Conservation (phyloP, 257 asterid species). For the Catharanthus roseus region DNA sequence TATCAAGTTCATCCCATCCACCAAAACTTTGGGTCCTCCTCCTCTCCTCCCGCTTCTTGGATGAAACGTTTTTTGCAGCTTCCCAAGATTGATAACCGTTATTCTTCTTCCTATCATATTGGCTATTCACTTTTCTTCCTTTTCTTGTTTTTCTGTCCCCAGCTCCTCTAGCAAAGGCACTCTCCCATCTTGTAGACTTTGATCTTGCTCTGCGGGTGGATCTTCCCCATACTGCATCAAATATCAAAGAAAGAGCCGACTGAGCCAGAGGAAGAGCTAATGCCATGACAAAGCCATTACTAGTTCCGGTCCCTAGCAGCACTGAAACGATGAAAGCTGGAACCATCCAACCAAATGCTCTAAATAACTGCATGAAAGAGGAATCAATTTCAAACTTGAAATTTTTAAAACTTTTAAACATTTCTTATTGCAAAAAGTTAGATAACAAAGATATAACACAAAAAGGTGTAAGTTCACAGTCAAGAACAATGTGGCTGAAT, state of each 20-base stretch:
- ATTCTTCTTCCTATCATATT: conserved; percentile 24
- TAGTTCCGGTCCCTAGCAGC: conserved; percentile 54
- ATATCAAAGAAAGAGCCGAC: conserved; percentile 48
- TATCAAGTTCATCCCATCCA: conserved; percentile 93
- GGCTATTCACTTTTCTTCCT: conserved; percentile 30
- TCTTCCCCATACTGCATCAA: conserved; percentile 50
- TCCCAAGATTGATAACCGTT: conserved; percentile 49
- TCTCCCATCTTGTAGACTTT: conserved; percentile 34
- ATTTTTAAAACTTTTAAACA: not conserved
- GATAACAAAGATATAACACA: not conserved
- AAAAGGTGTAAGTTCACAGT: no score
- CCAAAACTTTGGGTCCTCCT: conserved; percentile 36
- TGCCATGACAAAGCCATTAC: conserved; percentile 58
- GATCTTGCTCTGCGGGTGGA: conserved; percentile 30
- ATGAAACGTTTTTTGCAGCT: conserved; percentile 30
- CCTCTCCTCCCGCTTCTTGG: conserved; percentile 20
- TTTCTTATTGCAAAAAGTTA: not conserved
- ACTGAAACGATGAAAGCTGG: conserved; percentile 58
- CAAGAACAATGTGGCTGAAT: no score
- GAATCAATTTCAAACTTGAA: not conserved
- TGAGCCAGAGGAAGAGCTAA: conserved; percentile 81
- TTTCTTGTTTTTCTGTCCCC: conserved; percentile 27
- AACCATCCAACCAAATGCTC: conserved; percentile 83
- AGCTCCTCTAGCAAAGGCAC: conserved; percentile 25
- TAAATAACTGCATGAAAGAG: conserved; percentile 42